These are phyloP conservation scores for Pseudogymnoascus sp. DNA, from an alignment of 2,329 filamentous ascomycete genomes.

Conservation along the genomic window DNA sequence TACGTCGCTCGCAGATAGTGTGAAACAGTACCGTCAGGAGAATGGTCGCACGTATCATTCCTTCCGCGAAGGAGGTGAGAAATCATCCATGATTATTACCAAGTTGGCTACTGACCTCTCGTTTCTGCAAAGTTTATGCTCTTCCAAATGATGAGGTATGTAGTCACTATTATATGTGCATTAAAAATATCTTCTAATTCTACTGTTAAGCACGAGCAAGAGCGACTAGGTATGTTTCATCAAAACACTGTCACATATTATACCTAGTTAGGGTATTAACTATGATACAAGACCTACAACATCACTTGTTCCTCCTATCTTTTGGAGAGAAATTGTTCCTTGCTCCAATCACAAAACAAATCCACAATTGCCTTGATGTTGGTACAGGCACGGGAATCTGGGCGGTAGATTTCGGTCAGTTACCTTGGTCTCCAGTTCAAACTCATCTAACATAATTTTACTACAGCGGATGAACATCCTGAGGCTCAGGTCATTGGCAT, in stretches of 20 bases:
- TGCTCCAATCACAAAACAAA: conserved; percentile 22
- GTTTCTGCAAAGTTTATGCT: conserved; percentile 9
- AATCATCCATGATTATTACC: background rate
- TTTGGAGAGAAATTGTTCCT: conserved; percentile 17
- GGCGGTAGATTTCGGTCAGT: conserved; percentile 33
- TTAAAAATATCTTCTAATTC: background rate
- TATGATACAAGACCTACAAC: conserved; percentile 17
- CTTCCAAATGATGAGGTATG: conserved; percentile 11
- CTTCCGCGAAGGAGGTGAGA: conserved; percentile 17
- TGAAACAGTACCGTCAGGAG: conserved; percentile 30
- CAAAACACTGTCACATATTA: background rate
- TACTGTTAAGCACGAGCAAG: background rate
- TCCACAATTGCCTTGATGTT: conserved; percentile 30
- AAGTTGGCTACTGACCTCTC: background rate
- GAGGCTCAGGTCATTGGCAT: conserved; percentile 20
- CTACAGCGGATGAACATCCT: conserved; percentile 19
- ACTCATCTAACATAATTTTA: background rate
- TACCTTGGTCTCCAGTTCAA: background rate
- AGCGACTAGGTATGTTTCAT: conserved; percentile 9
- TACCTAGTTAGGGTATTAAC: background rate
- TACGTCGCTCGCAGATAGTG: conserved; percentile 25
- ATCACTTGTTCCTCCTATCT: conserved; percentile 18
- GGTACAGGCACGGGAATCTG: conserved; percentile 35
- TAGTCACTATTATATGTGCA: background rate
- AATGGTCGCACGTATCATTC: conserved; percentile 34